Evolutionary conservation across 352 stramenopile species (phyloP), one percentile per base, ranked within the genome.

Genomic region (Phytophthora idaei): DNA sequence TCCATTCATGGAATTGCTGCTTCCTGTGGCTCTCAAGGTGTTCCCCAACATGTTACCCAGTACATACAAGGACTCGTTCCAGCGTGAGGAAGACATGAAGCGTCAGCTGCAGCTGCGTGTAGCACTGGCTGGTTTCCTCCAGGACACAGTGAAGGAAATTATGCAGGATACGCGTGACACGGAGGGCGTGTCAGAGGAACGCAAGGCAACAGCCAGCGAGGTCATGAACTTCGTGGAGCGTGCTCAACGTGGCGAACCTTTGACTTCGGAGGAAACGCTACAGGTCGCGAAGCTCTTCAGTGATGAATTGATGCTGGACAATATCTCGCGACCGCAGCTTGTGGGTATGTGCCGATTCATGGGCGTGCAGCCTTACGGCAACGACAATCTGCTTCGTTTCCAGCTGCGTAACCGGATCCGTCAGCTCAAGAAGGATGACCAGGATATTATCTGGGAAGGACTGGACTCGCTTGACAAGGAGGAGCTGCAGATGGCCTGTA

Each of bases 11-110:
- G 98, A 99, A 77, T 85, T 99, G 70, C 77, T 98, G 47, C 77
- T 99, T 31, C 98, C 97, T 0, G 93, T 99, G 73, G 97, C 96
- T 17, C 83, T 99, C 25, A 98, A 98, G 70, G 73, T 99, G 36
- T 99, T 99, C 85, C 98, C 98, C 3, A 99, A 99, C 84, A 99
- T 99, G 97, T 80, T 99, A 21, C 98, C 98, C 21, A 98, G 90
- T 66, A 99, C 96, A 31, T 99, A 99, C 81, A 94, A 97, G 78
- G 82, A 95, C 67, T 91, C 94, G 93, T 95, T 97, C 94, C 91
- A 97, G 83, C 73, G 86, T 89, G 77, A 99, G 94, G 97, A 99
- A 83, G 98, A 98, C 61, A 98, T 99, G 95, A 99, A 99, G 81
- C 87, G 96, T 54, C 92, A 99, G 81, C 74, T 99, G 42, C 89